phyloP scores from a whole-genome alignment of 2,329 filamentous ascomycete species.

The Cadophora sp. region DNA sequence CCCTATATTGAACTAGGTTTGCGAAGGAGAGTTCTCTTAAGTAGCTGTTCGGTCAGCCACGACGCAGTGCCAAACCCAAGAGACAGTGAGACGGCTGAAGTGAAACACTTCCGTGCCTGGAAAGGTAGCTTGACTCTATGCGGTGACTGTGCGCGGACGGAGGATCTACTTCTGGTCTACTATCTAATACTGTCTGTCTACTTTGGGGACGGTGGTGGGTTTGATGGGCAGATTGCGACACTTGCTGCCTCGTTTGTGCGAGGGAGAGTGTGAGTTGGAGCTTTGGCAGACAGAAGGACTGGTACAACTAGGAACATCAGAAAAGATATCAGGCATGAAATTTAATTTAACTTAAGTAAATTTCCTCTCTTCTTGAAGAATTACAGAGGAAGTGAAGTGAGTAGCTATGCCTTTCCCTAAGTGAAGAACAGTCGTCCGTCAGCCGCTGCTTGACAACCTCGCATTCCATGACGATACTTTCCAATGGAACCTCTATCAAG shows the following conservation, averaged over 20 bases:
- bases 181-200: neutral
- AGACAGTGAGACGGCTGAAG: neutral
- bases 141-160: neutral
- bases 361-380: neutral
- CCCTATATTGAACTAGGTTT: too few species aligned
- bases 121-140: neutral
- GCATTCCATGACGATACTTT: neutral
- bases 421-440: neutral
- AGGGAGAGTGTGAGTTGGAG: neutral
- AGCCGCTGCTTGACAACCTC: too few species aligned
- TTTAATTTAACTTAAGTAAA: neutral
- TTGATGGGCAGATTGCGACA: neutral
- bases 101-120: neutral
- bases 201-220: neutral
- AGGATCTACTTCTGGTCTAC: neutral
- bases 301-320: neutral
- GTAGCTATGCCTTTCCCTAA: neutral
- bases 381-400: neutral
- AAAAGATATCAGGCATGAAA: neutral
- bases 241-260: neutral
- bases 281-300: neutral
- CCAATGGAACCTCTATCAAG: neutral
- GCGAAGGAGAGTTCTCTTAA: neutral
- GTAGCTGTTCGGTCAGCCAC: neutral
- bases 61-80: neutral